These are phyloP conservation scores for Rhizophagus prolifer DNA, from an alignment of 192 early-diverging fungal species.

Conservation along the genomic window DNA sequence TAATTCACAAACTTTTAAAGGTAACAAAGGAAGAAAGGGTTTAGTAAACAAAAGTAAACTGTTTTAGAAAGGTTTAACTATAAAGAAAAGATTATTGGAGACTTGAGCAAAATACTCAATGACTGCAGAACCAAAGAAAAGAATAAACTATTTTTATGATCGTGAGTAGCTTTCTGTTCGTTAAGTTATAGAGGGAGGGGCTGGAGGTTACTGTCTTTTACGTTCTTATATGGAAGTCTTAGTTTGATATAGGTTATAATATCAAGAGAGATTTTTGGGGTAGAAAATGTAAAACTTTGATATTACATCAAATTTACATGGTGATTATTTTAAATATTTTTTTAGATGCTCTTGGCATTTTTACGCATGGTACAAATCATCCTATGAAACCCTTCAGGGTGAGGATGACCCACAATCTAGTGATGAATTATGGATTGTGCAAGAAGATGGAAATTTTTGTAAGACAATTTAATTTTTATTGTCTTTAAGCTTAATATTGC, in stretches of 20 bases:
- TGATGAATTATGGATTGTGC: slow-evolving; percentile 89
- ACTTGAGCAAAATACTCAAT: slow-evolving; percentile 32
- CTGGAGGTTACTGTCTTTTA: neutral
- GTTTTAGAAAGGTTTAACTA: neutral
- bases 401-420: slow-evolving; percentile 89
- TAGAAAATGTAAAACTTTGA: neutral
- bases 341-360: slow-evolving; percentile 55
- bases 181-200: neutral
- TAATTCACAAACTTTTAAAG: neutral
- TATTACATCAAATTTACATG: neutral
- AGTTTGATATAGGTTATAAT: slow-evolving; percentile 14
- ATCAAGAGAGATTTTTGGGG: slow-evolving; percentile 23
- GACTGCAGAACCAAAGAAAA: slow-evolving; percentile 51
- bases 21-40: neutral
- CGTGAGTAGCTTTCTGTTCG: slow-evolving; percentile 34
- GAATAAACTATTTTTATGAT: slow-evolving; percentile 66
- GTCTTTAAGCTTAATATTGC: neutral
- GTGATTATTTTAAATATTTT: slow-evolving; percentile 6
- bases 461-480: slow-evolving; percentile 26
- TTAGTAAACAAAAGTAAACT: neutral
- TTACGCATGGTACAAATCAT: slow-evolving; percentile 82
- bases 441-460: slow-evolving; percentile 85
- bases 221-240: neutral
- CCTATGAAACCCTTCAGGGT: slow-evolving; percentile 98
- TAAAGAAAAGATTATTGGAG: neutral